Evolutionary conservation across 2,329 filamentous ascomycete species (phyloP).

Genomic region (Ilyonectria sp.): DNA sequence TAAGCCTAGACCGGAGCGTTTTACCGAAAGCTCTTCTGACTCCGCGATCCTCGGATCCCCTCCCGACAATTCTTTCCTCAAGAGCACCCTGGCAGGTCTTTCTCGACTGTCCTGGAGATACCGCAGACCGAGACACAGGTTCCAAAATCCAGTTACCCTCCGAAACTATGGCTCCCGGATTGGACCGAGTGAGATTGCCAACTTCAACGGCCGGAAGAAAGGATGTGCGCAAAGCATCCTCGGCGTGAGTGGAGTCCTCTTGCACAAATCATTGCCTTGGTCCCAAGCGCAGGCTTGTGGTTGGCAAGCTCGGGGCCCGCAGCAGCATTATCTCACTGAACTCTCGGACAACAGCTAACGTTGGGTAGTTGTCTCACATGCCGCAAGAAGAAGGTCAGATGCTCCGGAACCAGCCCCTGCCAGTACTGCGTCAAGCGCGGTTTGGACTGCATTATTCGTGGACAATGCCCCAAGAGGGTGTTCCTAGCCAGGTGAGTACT

Average conservation of each 20-base stretch:
- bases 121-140: background rate
- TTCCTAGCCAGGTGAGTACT: conserved; percentile 45
- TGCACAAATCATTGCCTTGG: conserved; percentile 26
- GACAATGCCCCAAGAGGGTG: conserved; percentile 48
- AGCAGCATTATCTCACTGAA: background rate
- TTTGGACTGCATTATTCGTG: conserved; percentile 45
- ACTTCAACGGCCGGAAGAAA: conserved; percentile 34
- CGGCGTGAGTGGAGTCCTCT: conserved; percentile 41
- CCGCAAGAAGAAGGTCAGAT: conserved; percentile 48
- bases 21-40: conserved; percentile 18
- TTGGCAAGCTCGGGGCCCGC: background rate
- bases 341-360: conserved; percentile 1
- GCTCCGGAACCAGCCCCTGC: conserved; percentile 47
- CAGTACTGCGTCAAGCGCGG: conserved; percentile 47
- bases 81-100: conserved; percentile 7
- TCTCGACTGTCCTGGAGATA: conserved; percentile 10
- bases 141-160: conserved; percentile 15
- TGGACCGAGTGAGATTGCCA: conserved; percentile 44
- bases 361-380: conserved; percentile 44
- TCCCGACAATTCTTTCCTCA: conserved; percentile 23
- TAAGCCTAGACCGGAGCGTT: conserved; percentile 19
- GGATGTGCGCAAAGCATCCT: conserved; percentile 45
- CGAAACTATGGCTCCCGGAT: conserved; percentile 36
- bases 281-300: background rate
- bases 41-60: conserved; percentile 14